Percentiles rank a stretch among this genome's conserved stretches.
Conservation (phyloP, 441 rosid genomes). For the Syzygium syzygioides region DNA sequence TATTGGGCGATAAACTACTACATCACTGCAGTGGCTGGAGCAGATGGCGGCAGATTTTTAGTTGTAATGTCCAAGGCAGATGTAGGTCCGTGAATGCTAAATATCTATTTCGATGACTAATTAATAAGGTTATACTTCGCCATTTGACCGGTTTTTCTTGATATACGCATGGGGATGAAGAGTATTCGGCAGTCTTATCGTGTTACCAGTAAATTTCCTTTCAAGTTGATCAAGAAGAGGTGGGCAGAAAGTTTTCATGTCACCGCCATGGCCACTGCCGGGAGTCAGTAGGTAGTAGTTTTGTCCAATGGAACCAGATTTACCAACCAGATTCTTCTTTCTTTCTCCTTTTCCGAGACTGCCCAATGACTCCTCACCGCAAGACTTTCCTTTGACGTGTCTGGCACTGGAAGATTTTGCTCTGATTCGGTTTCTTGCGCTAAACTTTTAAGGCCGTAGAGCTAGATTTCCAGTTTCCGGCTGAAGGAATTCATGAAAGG, state of each 20-base stretch:
- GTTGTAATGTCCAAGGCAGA: constrained; percentile 5
- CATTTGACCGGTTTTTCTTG: background rate
- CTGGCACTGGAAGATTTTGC: background rate
- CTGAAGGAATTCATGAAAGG: constrained; percentile 11
- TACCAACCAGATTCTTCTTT: background rate
- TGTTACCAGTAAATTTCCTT: constrained; percentile 4
- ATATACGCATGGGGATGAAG: background rate
- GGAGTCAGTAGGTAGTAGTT: constrained; percentile 1
- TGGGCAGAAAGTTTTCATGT: constrained; percentile 5
- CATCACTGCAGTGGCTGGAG: constrained; percentile 11
- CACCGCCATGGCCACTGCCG: constrained; percentile 3
- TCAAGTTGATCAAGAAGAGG: constrained; percentile 4
- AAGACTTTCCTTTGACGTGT: background rate
- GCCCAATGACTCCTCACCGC: background rate
- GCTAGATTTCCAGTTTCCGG: constrained; percentile 14
- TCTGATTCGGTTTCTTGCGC: background rate
- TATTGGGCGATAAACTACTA: constrained; percentile 5
- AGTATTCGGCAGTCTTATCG: constrained; percentile 1
- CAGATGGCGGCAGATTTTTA: background rate
- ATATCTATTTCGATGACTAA: background rate
- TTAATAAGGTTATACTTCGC: background rate
- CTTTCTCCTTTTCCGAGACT: background rate
- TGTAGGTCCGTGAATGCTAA: background rate
- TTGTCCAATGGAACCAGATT: constrained; percentile 2
- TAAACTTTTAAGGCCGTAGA: background rate